Evolutionary conservation across 2,329 filamentous ascomycete genomes (phyloP), one percentile per base, ranked within the genome.

Genomic region (Colletotrichum euphorbiae): DNA sequence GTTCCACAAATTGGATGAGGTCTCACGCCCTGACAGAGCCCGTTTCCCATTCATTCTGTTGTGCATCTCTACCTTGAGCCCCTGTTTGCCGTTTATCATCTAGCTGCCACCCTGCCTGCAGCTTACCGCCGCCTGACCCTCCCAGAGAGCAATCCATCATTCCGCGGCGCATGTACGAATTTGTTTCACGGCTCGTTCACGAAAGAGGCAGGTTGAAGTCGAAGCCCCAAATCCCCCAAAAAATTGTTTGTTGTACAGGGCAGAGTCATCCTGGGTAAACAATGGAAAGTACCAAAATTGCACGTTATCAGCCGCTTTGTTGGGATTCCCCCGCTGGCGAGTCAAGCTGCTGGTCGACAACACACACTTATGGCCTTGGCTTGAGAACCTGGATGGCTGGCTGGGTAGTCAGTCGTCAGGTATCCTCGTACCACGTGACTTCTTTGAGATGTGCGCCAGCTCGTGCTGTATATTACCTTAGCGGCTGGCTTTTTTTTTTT

Each of bases 401-500:
- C 9, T 52, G n/a, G 45, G 40, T 45, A 24, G 24, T 3, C 5
- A 28, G 28, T 28, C 28, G 19, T 11, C 19, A 12, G 52, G 60
- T 58, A 65, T 54, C 61, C 65, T 43, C 40, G 61, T 65, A 48
- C 65, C 61, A 54, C 61, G 48, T 65, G 65, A 68, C 48, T 24
- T 21, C 17, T 54, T 46, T 21, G 21, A 61, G 21, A 52, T 21
- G 42, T 84, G 73, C 77, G 84, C 40, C 82, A 86, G 57, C 79
- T 96, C 19, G 97, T 24, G 24, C 24, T 24, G 24, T 5, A 24
- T 24, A 21, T 21, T 21, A 21, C n/a, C n/a, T n/a, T n/a, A n/a
- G n/a, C n/a, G n/a, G n/a, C 3, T 21, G 21, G 21, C 21, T 67
- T 17, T 33, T 58, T 45, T 43, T 45, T 57, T n/a, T n/a, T n/a